Evolutionary conservation across 2,329 filamentous ascomycete species (phyloP).

Genomic region (Arthrinium phaeospermum): DNA sequence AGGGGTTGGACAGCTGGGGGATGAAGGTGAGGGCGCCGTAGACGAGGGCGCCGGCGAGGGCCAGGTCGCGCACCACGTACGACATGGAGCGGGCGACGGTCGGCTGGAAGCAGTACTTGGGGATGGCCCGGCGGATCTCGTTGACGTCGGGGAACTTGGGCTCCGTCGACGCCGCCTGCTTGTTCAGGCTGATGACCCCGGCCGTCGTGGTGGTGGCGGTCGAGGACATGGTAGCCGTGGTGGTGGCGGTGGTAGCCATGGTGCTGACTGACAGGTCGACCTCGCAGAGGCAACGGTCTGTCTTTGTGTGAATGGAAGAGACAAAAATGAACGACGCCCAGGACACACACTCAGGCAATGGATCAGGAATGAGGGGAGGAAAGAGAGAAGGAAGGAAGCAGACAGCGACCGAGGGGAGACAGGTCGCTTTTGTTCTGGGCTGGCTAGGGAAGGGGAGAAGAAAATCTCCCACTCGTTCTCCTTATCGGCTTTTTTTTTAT

Average conservation of each 20-base stretch:
- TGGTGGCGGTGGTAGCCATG: conserved; percentile 18
- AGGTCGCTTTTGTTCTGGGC: conserved; percentile 6
- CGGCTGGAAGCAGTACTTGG: conserved; percentile 65
- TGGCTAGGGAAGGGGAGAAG: not conserved
- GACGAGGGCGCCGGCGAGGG: conserved; percentile 53
- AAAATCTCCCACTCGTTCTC: not conserved
- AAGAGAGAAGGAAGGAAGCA: not conserved
- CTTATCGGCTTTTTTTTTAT: conserved; percentile 1
- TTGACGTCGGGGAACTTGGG: conserved; percentile 52
- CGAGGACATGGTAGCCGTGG: conserved; percentile 5
- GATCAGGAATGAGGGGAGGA: not conserved
- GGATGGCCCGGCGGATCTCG: conserved; percentile 59
- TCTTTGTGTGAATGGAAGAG: not conserved
- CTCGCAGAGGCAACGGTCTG: not conserved
- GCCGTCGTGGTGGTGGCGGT: conserved; percentile 6
- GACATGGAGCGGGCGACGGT: conserved; percentile 56
- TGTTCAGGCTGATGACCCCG: conserved; percentile 9
- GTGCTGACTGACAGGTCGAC: not conserved
- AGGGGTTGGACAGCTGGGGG: conserved; percentile 51
- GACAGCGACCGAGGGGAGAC: conserved; percentile 1
- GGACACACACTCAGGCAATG: not conserved
- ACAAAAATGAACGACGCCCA: not conserved
- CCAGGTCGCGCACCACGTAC: conserved; percentile 63
- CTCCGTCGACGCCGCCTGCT: conserved; percentile 10
- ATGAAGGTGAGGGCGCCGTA: conserved; percentile 61